Conservation (phyloP, 2,329 filamentous ascomycete genomes). For the Apiospora kogelbergensis region DNA sequence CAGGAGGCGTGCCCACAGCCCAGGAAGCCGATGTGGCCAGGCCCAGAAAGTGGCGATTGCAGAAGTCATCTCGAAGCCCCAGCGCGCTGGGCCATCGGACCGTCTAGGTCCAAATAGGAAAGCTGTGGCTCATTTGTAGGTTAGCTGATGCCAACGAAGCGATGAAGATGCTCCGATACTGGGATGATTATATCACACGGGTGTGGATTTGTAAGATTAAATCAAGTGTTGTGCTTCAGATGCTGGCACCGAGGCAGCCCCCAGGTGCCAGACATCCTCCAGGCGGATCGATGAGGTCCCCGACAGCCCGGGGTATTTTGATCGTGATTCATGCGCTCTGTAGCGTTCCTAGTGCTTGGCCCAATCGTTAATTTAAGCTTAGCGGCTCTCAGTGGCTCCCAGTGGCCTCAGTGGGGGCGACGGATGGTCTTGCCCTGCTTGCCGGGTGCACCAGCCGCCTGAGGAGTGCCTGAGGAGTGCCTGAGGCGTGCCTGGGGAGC, state of each 20-base stretch:
- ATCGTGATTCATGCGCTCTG: background rate
- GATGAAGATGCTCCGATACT: background rate
- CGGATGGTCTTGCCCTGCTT: background rate
- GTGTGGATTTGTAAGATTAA: background rate
- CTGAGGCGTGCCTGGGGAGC: too few relatives aligned
- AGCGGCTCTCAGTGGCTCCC: background rate
- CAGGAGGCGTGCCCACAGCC: too few relatives aligned
- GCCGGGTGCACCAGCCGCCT: background rate
- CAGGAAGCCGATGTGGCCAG: too few relatives aligned
- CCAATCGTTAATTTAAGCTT: slow-evolving; percentile 1
- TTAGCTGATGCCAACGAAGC: background rate
- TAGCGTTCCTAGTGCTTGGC: background rate
- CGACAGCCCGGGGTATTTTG: background rate
- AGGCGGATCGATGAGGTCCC: background rate
- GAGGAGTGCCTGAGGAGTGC: too few relatives aligned
- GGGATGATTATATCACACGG: background rate
- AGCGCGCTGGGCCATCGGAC: too few relatives aligned
- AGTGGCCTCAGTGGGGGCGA: background rate
- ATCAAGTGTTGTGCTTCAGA: background rate
- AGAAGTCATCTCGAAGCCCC: too few relatives aligned
- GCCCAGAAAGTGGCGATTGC: too few relatives aligned
- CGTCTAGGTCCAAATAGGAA: background rate
- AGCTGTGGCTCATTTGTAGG: background rate
- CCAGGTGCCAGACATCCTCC: too few relatives aligned
- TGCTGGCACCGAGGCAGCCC: background rate